These are phyloP conservation scores for Inga oerstediana DNA, from an alignment of 306 rosid species.

Conservation along the genomic window DNA sequence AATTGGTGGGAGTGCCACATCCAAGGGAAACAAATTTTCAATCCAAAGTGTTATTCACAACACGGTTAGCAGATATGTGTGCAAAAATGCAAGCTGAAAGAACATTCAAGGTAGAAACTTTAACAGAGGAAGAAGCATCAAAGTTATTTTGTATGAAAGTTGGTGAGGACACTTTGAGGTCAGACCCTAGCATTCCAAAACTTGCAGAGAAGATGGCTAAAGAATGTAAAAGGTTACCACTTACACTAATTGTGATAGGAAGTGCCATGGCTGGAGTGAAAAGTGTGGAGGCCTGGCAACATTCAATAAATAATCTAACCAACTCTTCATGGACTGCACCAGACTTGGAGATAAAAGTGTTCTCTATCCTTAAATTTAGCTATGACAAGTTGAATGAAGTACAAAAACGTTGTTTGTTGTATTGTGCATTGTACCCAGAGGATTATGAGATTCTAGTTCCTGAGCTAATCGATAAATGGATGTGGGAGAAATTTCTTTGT, in stretches of 20 bases:
- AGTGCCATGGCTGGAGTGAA: too few relatives aligned
- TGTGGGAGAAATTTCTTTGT: too few relatives aligned
- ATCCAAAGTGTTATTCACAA: conserved; percentile 28
- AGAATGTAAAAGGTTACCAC: conserved; percentile 27
- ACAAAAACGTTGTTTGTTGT: too few relatives aligned
- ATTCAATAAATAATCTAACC: too few relatives aligned
- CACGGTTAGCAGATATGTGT: conserved; percentile 25
- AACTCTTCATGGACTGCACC: too few relatives aligned
- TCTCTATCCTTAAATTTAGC: too few relatives aligned
- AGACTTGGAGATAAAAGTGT: too few relatives aligned
- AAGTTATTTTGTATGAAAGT: conserved; percentile 5
- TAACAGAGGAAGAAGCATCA: background rate
- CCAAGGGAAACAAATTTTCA: background rate
- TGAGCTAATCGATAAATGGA: too few relatives aligned
- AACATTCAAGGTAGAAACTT: conserved; percentile 3
- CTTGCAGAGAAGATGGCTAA: background rate
- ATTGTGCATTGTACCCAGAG: too few relatives aligned
- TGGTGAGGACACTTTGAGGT: conserved; percentile 11
- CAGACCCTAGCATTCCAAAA: background rate
- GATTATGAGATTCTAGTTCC: too few relatives aligned
- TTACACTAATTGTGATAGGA: background rate
- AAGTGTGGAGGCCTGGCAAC: too few relatives aligned
- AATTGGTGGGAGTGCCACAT: conserved; percentile 14
- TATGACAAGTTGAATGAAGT: too few relatives aligned
- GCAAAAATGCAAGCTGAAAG: conserved; percentile 8